Conservation (phyloP, 768 basidiomycete genomes). For the Suillus americanus region DNA sequence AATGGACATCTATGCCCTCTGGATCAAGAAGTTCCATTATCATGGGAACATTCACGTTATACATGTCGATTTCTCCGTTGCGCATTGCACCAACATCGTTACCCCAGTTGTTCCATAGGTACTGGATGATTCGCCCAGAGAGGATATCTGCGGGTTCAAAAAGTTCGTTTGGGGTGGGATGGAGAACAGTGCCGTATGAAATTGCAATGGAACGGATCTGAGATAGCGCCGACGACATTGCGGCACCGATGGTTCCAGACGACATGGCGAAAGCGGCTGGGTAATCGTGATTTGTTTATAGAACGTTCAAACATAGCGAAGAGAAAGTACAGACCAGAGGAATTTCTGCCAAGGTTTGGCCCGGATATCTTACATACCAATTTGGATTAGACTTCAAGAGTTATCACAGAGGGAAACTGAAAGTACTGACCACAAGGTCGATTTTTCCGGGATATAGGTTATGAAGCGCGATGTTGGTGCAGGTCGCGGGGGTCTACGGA, state of each 20-base stretch:
- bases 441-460: constrained; percentile 84
- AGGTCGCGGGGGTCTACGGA: constrained; percentile 82
- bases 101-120: constrained; percentile 88
- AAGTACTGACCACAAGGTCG: constrained; percentile 74
- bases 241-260: constrained; percentile 91
- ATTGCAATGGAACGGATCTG: constrained; percentile 77
- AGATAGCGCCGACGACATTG: constrained; percentile 76
- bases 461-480: constrained; percentile 86
- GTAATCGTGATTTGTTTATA: constrained; percentile 7
- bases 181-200: constrained; percentile 79
- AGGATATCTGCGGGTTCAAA: constrained; percentile 75
- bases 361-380: constrained; percentile 63
- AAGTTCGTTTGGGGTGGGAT: constrained; percentile 60
- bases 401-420: constrained; percentile 13
- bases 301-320: background rate
- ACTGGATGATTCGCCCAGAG: constrained; percentile 61
- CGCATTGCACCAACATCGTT: constrained; percentile 57
- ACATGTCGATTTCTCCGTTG: constrained; percentile 72
- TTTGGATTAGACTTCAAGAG: constrained; percentile 1
- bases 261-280: constrained; percentile 85
- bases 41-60: constrained; percentile 87
- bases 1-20: constrained; percentile 64
- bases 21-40: constrained; percentile 60
- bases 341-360: constrained; percentile 84
- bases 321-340: constrained; percentile 53